A percentile compares a stretch with the other conserved stretches of the same genome.
phyloP scores from a whole-genome alignment of 2,329 filamentous ascomycete genomes.

The Nemania bipapillata region DNA sequence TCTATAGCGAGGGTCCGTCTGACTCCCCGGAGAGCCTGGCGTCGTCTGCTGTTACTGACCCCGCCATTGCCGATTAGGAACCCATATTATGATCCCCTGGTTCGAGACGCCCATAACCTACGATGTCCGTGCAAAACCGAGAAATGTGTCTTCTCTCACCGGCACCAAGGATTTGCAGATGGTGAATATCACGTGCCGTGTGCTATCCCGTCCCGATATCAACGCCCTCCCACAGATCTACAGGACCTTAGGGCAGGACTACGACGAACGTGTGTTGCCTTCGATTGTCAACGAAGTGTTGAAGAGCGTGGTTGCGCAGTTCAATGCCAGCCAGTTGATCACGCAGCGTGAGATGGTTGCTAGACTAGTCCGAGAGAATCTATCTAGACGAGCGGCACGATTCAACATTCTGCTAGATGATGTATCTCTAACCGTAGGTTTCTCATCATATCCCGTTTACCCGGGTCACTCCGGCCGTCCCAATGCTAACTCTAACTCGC shows the following conservation, averaged over 20 bases:
- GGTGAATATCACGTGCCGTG: conserved; percentile 99
- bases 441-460: not conserved
- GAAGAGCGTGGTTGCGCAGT: conserved; percentile 98
- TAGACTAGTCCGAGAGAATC: conserved; percentile 88
- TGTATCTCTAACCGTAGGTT: conserved; percentile 88
- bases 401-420: conserved; percentile 99
- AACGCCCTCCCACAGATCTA: conserved; percentile 95
- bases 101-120: conserved; percentile 97
- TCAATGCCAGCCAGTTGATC: conserved; percentile 98
- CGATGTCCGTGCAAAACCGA: conserved; percentile 96
- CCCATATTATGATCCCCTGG: conserved; percentile 94
- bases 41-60: conserved; percentile 33
- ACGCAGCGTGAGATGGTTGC: conserved; percentile 98
- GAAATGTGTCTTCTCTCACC: conserved; percentile 95
- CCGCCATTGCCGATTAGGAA: conserved; percentile 66
- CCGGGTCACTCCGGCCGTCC: not conserved
- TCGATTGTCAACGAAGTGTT: conserved; percentile 99
- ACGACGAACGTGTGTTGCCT: conserved; percentile 94
- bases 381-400: conserved; percentile 86
- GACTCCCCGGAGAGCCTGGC: conserved; percentile 7
- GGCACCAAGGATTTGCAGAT: conserved; percentile 99
- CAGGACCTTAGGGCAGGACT: conserved; percentile 92
- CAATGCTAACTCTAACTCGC: conserved; percentile 46
- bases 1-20: conserved; percentile 86
- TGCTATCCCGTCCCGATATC: conserved; percentile 89